Percentiles rank a stretch among this genome's conserved stretches.
These are phyloP conservation scores for Fusarium compactum DNA, from an alignment of 2,329 filamentous ascomycete genomes.

Conservation along the genomic window DNA sequence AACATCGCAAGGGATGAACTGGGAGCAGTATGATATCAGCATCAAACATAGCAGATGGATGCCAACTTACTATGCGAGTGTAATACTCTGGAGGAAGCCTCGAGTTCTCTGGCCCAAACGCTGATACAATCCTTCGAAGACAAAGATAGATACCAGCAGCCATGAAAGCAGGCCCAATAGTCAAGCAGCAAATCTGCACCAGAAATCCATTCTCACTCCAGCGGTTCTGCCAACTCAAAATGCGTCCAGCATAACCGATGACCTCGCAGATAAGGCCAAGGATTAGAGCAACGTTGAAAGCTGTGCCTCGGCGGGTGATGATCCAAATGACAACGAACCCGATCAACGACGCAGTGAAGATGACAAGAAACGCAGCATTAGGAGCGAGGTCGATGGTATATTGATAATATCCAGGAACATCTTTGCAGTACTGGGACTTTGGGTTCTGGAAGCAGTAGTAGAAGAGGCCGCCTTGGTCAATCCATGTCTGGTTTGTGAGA, in stretches of 20 bases:
- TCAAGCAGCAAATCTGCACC: constrained; percentile 72
- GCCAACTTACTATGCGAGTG: constrained; percentile 59
- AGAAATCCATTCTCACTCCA: constrained; percentile 62
- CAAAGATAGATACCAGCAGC: constrained; percentile 74
- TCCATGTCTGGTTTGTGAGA: constrained; percentile 41
- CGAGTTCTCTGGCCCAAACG: constrained; percentile 63
- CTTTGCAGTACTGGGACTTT: constrained; percentile 45
- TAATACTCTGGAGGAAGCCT: constrained; percentile 61
- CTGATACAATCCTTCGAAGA: constrained; percentile 62
- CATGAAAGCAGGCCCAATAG: constrained; percentile 74
- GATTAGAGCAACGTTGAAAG: constrained; percentile 65
- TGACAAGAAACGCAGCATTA: constrained; percentile 63
- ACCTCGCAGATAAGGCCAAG: constrained; percentile 67
- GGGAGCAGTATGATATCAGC: not conserved
- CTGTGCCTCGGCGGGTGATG: constrained; percentile 60
- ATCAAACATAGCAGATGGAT: not conserved
- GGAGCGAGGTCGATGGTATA: constrained; percentile 64
- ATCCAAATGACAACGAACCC: constrained; percentile 56
- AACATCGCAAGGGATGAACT: constrained; percentile 74
- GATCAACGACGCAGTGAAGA: constrained; percentile 62
- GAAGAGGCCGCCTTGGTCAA: constrained; percentile 19
- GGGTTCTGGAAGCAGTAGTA: constrained; percentile 49
- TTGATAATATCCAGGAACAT: constrained; percentile 58
- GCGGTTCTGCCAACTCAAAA: constrained; percentile 66
- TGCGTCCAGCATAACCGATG: constrained; percentile 69